Conservation (phyloP, 2,329 filamentous ascomycete species). For the Colletotrichum spaethianum region DNA sequence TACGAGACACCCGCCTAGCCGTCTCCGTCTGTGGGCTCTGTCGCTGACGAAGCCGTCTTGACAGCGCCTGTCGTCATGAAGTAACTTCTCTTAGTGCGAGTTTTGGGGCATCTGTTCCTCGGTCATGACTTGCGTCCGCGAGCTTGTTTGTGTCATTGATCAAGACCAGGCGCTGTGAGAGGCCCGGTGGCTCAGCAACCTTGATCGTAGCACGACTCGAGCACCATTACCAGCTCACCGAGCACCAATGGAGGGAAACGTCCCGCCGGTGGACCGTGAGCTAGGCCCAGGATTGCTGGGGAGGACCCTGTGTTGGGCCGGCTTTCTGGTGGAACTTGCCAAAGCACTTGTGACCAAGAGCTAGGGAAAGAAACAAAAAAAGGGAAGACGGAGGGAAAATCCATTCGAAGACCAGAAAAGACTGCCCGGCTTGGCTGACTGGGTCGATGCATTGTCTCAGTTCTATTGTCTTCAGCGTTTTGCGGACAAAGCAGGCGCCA, state of each 20-base stretch:
- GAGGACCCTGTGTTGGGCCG: slow-evolving; percentile 16
- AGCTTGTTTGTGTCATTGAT: background rate
- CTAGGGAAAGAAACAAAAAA: background rate
- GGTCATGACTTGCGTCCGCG: background rate
- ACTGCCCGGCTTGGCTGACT: background rate
- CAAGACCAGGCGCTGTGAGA: background rate
- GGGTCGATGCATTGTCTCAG: slow-evolving; percentile 16
- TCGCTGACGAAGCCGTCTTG: background rate
- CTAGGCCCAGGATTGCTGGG: slow-evolving; percentile 5
- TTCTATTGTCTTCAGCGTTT: slow-evolving; percentile 17
- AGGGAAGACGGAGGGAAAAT: background rate
- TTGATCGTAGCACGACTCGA: background rate
- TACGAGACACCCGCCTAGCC: slow-evolving; percentile 19
- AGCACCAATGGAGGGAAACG: background rate
- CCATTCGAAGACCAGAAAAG: background rate
- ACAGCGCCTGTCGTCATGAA: background rate
- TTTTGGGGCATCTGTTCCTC: background rate
- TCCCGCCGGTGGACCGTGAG: slow-evolving; percentile 13
- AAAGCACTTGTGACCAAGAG: slow-evolving; percentile 23
- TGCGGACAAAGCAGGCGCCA: slow-evolving; percentile 5
- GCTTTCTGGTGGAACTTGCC: slow-evolving; percentile 18
- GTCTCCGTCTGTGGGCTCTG: background rate
- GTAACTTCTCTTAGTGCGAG: background rate
- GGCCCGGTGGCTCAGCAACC: slow-evolving; percentile 21
- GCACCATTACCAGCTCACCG: background rate